A percentile compares a stretch with the other conserved stretches of the same genome.
These are phyloP conservation scores for Malassezia dermatis DNA, from an alignment of 1,284 basidiomycete genomes.

Conservation along the genomic window DNA sequence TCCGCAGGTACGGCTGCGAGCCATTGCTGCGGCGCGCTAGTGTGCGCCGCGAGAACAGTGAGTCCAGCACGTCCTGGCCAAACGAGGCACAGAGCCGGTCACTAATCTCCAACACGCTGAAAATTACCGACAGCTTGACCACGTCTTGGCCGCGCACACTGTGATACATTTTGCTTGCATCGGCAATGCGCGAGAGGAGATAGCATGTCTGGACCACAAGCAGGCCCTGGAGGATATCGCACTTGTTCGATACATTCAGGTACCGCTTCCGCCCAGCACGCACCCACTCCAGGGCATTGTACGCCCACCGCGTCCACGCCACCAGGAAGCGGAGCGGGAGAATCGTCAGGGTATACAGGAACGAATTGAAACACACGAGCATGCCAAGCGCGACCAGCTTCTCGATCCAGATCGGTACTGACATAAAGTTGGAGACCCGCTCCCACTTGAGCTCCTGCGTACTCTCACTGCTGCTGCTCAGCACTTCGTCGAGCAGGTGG, in stretches of 20 bases:
- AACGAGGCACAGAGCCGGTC: constrained; percentile 91
- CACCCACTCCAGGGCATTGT: constrained; percentile 27
- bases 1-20: constrained; percentile 55
- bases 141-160: constrained; percentile 79
- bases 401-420: constrained; percentile 83
- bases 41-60: constrained; percentile 84
- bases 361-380: constrained; percentile 87
- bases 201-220: constrained; percentile 66
- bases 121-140: constrained; percentile 95
- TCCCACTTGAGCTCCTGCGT: constrained; percentile 92
- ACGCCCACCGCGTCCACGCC: constrained; percentile 33
- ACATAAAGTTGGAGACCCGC: constrained; percentile 91
- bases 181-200: constrained; percentile 71
- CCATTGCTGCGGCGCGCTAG: constrained; percentile 56
- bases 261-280: constrained; percentile 24
- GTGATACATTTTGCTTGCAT: constrained; percentile 97
- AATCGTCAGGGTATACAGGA: constrained; percentile 95
- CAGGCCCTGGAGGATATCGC: constrained; percentile 70
- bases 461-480: constrained; percentile 81
- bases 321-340: constrained; percentile 66
- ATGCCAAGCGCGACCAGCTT: constrained; percentile 92
- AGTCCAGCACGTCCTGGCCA: constrained; percentile 93
- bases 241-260: constrained; percentile 62
- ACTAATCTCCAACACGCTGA: constrained; percentile 76
- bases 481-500: constrained; percentile 66